Base-by-base conservation (phyloP, 106 monocot species). In the Vanilla planifolia region DNA sequence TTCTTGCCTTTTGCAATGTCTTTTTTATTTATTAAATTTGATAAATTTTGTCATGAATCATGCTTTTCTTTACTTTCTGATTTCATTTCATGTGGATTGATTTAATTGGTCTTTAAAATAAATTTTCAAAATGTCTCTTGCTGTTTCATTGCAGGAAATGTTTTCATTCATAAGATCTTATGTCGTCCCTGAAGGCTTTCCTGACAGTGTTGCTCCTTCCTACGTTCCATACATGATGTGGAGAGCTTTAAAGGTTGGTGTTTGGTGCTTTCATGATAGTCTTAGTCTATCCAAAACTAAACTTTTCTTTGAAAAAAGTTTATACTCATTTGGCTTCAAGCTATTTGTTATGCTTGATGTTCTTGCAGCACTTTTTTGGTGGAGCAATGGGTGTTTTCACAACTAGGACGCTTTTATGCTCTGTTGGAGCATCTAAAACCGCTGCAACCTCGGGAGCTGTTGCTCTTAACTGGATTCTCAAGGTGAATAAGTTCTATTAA, bases 221-320 rank as follows among this genome's bases (percentile, higher is more conserved):
- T 98, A 92, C 68, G 98, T 98, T 25, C 98, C 98, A 50, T 98
- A 92, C 78, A 98, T 98, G 98, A 67, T 92, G 55, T 98, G 98
- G 98, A 87, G 98, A 75, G 98, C 98, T 62, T 74, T 98, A 60
- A 98, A 98, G 88, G 98, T 92, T 30, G 30, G 53, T 53, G 32
- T 2, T 53, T 53, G 15, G 0, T 79, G 4, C 52, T n/a, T 28
- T 0, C 30, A 55, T 37, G 8, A 41, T 50, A 10, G 29, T 40
- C 10, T 3, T 21, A 22, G 33, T 5, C 37, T 10, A 67, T 30
- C 1, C 22, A 55, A 44, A 13, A 21, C 74, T 43, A 33, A 51
- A 44, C 22, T 16, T 30, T n/a, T n/a, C n/a, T n/a, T n/a, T n/a
- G n/a, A n/a, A n/a, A n/a, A n/a, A 8, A 42, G 11, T 6, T 43